Evolutionary conservation across 306 rosid species (phyloP).

Genomic region (Pachyrhizus erosus): DNA sequence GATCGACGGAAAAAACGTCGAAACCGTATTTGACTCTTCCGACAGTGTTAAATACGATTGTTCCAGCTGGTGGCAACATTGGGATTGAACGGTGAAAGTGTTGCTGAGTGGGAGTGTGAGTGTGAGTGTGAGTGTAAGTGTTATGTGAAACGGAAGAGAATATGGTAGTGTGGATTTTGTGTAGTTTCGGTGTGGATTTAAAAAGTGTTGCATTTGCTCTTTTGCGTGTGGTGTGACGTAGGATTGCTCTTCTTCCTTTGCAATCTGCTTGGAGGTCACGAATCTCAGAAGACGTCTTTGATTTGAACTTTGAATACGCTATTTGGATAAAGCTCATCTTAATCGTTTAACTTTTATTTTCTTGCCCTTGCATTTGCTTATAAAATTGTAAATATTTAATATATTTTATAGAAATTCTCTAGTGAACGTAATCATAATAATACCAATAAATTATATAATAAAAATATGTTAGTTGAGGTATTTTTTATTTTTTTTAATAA

Average conservation of each 20-base stretch:
- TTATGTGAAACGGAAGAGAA: not conserved
- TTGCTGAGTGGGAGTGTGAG: not conserved
- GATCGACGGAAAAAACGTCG: slow-evolving; percentile 63
- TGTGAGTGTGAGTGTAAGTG: not conserved
- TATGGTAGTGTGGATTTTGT: not conserved
- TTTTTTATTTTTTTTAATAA: not conserved
- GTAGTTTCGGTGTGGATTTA: not conserved
- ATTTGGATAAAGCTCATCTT: too few species aligned
- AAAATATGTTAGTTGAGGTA: not conserved
- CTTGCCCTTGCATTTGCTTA: too few species aligned
- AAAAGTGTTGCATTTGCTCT: not conserved
- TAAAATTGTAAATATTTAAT: too few species aligned
- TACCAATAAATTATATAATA: not conserved
- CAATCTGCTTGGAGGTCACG: not conserved
- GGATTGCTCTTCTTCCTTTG: not conserved
- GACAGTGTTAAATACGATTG: slow-evolving; percentile 65
- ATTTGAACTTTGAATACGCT: not conserved
- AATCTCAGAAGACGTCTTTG: not conserved
- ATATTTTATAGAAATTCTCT: too few species aligned
- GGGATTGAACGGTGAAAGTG: not conserved
- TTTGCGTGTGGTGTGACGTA: slow-evolving; percentile 39
- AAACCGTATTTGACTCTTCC: slow-evolving; percentile 77
- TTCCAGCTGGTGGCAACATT: slow-evolving; percentile 59
- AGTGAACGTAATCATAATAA: too few species aligned
- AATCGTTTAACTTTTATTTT: too few species aligned